Percentiles rank a stretch among this genome's conserved stretches.
These are phyloP conservation scores for Nakataea oryzae DNA, from an alignment of 2,329 filamentous ascomycete genomes.

Conservation along the genomic window DNA sequence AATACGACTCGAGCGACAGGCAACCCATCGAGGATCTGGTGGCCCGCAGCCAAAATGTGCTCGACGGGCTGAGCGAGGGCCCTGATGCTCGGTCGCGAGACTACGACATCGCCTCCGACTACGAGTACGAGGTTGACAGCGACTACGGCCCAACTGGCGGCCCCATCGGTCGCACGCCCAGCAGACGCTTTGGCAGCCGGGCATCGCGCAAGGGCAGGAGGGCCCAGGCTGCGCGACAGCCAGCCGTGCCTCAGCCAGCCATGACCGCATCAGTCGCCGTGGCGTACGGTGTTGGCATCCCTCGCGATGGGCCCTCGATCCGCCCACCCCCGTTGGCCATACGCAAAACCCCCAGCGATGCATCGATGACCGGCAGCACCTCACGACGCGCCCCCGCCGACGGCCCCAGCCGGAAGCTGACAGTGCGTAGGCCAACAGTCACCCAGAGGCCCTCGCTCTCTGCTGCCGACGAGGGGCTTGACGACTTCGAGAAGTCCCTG, in stretches of 20 bases:
- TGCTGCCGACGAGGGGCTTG: not conserved
- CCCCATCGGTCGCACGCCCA: slow-evolving; percentile 1
- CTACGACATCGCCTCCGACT: not conserved
- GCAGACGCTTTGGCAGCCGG: slow-evolving; percentile 3
- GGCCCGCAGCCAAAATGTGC: not conserved
- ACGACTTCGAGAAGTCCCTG: not conserved
- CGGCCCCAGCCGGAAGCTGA: not conserved
- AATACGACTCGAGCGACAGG: not conserved
- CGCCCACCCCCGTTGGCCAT: not conserved
- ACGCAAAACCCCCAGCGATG: not conserved
- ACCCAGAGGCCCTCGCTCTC: not conserved
- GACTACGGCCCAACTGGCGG: not conserved
- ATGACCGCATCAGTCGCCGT: not conserved
- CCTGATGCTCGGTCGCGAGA: not conserved
- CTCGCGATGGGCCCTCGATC: not conserved
- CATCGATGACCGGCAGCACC: not conserved
- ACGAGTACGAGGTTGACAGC: not conserved
- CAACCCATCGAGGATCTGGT: not conserved
- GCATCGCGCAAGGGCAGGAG: not conserved
- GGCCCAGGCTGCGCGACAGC: not conserved
- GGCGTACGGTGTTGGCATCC: not conserved
- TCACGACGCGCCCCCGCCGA: no score
- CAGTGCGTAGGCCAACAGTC: not conserved
- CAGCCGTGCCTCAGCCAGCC: not conserved
- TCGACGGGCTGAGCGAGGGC: not conserved